Base-by-base conservation (phyloP, 2,329 filamentous ascomycete genomes). In the Alternaria brassicae region DNA sequence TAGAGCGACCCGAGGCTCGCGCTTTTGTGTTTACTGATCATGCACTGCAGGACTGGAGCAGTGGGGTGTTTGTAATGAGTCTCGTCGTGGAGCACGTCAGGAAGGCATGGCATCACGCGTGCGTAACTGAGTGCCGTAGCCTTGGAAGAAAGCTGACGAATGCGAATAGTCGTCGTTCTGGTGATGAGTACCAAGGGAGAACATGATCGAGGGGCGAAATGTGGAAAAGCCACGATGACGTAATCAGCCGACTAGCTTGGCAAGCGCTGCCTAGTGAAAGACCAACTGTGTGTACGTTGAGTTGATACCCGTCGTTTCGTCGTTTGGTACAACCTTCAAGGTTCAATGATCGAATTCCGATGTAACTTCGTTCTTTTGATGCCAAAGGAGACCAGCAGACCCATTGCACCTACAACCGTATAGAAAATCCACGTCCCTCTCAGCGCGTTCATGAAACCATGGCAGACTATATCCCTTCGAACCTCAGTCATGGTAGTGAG, bases 391-490 rank as follows among this genome's bases (percentile, higher is more conserved):
- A 73, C 57, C 3, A 70, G 13, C 39, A 78, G 56, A 0, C 76
- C 76, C 10, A 77, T 5, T 0, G 58, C 71, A 28, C 81, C 81
- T 1, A 81, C 61, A 6, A 80, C 72, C 0, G 80, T 78, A 56
- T 83, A 85, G 51, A 84, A 79, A 39, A 85, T 81, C 81, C 83
- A 85, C 65, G 83, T 81, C 27, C 81, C 80, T 58, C 76, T 79
- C 48, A 85, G 68, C 3, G 79, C 77, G 30, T 72, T 70, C 6
- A 77, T 79, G 60, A 83, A 82, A 0, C 78, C 78, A 0, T 72
- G 60, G 19, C 81, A 74, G 1, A 84, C 78, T 3, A 79, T 75
- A 0, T 56, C 28, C 30, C 69, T 72, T 63, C 82, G 78, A 10
- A 54, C 57, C 0, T 70, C 57, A 1, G 68, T 56, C 4, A 80